phyloP scores from a whole-genome alignment of 2,329 filamentous ascomycete species.

The Calonectria honghensis region DNA sequence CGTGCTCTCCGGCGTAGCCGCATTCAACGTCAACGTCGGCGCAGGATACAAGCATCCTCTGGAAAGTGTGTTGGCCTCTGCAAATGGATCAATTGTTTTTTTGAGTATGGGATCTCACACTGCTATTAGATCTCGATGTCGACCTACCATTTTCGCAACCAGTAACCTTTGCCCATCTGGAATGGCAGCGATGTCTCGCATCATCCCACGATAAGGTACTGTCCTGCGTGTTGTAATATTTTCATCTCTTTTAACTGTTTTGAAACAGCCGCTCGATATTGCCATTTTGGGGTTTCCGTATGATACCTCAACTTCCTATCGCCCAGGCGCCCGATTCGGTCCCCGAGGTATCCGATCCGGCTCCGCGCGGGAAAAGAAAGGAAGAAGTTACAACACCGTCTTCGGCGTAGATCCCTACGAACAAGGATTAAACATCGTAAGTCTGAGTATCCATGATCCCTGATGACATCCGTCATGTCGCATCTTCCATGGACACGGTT shows the following conservation, averaged over 20 bases:
- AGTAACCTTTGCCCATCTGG: conserved; percentile 2
- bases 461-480: background rate
- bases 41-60: conserved; percentile 4
- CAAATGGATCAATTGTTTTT: too few relatives aligned
- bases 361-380: conserved; percentile 15
- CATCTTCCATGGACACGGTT: background rate
- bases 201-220: conserved; percentile 9
- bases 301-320: conserved; percentile 34
- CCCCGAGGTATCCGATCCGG: conserved; percentile 31
- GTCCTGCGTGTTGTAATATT: too few relatives aligned
- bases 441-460: background rate
- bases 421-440: background rate
- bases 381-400: conserved; percentile 20
- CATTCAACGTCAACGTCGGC: background rate
- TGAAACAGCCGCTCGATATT: conserved; percentile 13
- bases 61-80: background rate
- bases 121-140: conserved; percentile 3
- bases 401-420: conserved; percentile 1
- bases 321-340: conserved; percentile 29
- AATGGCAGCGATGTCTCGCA: conserved; percentile 7
- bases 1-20: background rate
- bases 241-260: background rate
- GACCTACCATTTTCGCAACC: conserved; percentile 17
- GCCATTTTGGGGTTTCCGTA: conserved; percentile 30
- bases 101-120: background rate